Evolutionary conservation across 2,329 filamentous ascomycete species (phyloP).

Genomic region (Lecanosticta acicola): DNA sequence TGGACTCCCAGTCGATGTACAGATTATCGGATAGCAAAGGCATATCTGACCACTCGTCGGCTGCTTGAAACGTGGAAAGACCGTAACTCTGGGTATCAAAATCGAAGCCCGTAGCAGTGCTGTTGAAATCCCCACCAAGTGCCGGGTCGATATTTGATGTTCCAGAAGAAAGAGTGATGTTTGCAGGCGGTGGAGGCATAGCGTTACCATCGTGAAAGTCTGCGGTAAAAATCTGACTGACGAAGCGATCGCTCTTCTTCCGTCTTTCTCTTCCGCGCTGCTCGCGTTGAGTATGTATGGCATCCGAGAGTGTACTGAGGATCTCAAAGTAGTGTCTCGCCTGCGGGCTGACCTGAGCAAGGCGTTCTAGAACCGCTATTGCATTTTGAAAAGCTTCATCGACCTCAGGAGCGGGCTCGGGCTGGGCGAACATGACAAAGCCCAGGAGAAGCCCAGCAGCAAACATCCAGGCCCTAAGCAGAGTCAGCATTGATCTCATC

Average conservation of each 20-base stretch:
- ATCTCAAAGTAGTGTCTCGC: conserved; percentile 56
- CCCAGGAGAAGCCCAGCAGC: conserved; percentile 54
- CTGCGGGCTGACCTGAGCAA: conserved; percentile 49
- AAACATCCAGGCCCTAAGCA: conserved; percentile 45
- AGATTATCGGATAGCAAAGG: conserved; percentile 13
- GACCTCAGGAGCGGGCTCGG: conserved; percentile 41
- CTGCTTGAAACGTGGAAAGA: conserved; percentile 1
- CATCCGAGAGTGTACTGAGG: conserved; percentile 31
- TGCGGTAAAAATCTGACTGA: conserved; percentile 20
- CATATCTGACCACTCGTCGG: conserved; percentile 9
- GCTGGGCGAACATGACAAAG: conserved; percentile 51
- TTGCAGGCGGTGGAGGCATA: neutral
- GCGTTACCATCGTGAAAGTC: conserved; percentile 12
- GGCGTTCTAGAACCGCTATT: conserved; percentile 45
- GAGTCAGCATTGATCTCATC: conserved; percentile 26
- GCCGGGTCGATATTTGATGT: conserved; percentile 3
- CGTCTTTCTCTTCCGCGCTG: conserved; percentile 16
- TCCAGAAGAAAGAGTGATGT: conserved; percentile 1
- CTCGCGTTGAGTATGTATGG: conserved; percentile 14
- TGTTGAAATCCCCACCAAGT: neutral
- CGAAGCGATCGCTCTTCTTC: conserved; percentile 18
- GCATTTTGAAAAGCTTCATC: conserved; percentile 49
- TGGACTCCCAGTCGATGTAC: conserved; percentile 11
- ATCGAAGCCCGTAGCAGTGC: conserved; percentile 1
- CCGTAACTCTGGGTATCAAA: conserved; percentile 6